Evolutionary conservation across 108 stramenopile genomes (phyloP).

Genomic region (Nannochloropsis oceanica): DNA sequence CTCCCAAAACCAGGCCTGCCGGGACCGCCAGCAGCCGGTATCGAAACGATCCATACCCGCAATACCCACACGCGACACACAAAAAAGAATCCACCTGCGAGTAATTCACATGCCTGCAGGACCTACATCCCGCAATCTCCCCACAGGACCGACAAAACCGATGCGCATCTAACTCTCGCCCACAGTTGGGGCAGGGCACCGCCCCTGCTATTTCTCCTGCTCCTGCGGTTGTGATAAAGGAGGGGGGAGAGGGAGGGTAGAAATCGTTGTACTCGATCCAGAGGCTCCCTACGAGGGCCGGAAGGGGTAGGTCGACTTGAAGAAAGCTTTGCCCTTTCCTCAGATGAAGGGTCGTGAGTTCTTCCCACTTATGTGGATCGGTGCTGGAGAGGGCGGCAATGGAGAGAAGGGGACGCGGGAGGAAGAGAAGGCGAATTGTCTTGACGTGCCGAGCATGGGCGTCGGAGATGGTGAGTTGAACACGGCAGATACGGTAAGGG

Average conservation of each 20-base stretch:
- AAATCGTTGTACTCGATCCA: background rate
- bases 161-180: constrained; percentile 48
- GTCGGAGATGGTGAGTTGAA: background rate
- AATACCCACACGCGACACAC: constrained; percentile 92
- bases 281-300: background rate
- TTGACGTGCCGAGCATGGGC: background rate
- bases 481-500: background rate
- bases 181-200: background rate
- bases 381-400: background rate
- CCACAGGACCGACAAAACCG: constrained; percentile 76
- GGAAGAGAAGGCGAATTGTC: background rate
- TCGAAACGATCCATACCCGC: constrained; percentile 59
- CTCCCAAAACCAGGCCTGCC: constrained; percentile 19
- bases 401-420: background rate
- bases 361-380: background rate
- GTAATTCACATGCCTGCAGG: constrained; percentile 86
- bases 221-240: background rate
- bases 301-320: background rate
- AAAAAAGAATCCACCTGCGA: constrained; percentile 80
- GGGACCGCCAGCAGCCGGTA: constrained; percentile 25
- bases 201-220: background rate
- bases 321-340: background rate
- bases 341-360: background rate
- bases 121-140: constrained; percentile 78
- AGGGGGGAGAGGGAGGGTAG: background rate